Evolutionary conservation across 345 rosid species (phyloP).

Genomic region (Firmiana major): DNA sequence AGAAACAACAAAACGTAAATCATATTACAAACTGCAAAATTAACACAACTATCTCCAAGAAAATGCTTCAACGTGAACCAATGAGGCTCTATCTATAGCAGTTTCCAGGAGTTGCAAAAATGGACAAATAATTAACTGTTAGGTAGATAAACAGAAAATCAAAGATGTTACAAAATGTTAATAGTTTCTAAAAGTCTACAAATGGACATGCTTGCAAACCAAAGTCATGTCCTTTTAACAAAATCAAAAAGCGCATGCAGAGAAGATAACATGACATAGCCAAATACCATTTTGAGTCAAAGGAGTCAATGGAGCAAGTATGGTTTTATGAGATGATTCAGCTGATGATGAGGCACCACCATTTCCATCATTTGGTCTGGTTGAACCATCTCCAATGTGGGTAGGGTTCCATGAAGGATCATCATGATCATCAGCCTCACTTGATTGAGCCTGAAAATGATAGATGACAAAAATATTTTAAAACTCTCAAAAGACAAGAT

Average conservation of each 20-base stretch:
- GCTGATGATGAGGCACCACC: constrained; percentile 43
- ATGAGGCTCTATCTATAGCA: not conserved
- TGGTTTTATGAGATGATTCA: constrained; percentile 67
- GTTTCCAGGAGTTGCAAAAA: not conserved
- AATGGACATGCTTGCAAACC: not conserved
- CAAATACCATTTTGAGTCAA: constrained; percentile 92
- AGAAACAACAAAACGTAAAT: not conserved
- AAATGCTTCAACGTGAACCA: not conserved
- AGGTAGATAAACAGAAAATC: not conserved
- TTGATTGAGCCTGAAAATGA: constrained; percentile 44
- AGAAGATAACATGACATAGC: constrained; percentile 16
- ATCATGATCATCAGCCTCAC: constrained; percentile 52
- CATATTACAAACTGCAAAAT: not conserved
- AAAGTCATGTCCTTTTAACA: not conserved
- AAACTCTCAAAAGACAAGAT: not conserved
- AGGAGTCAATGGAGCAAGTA: constrained; percentile 98
- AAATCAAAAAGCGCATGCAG: not conserved
- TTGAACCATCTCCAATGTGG: constrained; percentile 62
- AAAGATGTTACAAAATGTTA: not conserved
- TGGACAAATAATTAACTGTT: not conserved
- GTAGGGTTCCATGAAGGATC: constrained; percentile 75
- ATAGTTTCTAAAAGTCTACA: not conserved
- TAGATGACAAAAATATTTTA: not conserved
- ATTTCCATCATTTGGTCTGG: constrained; percentile 49
- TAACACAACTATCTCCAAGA: not conserved